Percentiles rank a stretch among this genome's conserved stretches.
Conservation (phyloP, 1,139 yeast species). For the Saccharomycopsis crataegensis region DNA sequence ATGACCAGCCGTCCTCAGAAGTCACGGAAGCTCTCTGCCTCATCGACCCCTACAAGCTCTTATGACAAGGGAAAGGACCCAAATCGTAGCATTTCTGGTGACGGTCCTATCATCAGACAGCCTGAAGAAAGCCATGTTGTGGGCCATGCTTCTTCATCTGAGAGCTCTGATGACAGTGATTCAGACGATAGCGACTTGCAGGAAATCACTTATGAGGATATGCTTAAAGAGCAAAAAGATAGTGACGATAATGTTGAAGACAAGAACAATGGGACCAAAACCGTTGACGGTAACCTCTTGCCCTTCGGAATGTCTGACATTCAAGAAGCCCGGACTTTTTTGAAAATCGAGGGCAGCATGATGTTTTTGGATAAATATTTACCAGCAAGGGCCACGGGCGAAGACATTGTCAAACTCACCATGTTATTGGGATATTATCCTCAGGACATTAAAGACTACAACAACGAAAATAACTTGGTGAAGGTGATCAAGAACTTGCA, state of each 20-base stretch:
- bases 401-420: slow-evolving; percentile 23
- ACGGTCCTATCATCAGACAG: too few species aligned
- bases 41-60: too few species aligned
- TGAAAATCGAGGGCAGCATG: slow-evolving; percentile 56
- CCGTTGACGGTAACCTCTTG: slow-evolving; percentile 1
- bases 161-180: too few species aligned
- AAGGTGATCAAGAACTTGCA: slow-evolving; percentile 46
- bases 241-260: neutral
- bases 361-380: slow-evolving; percentile 51
- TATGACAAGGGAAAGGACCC: too few species aligned
- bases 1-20: too few species aligned
- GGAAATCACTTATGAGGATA: slow-evolving; percentile 5
- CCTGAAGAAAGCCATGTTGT: too few species aligned
- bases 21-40: too few species aligned
- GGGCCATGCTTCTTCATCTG: too few species aligned
- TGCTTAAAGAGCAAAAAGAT: neutral
- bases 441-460: slow-evolving; percentile 26
- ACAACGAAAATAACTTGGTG: slow-evolving; percentile 37
- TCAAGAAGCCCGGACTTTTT: slow-evolving; percentile 45
- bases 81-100: too few species aligned
- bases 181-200: neutral
- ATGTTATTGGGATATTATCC: slow-evolving; percentile 27
- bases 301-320: slow-evolving; percentile 35
- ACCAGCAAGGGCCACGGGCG: slow-evolving; percentile 33
- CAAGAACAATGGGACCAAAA: neutral